Evolutionary conservation across 345 rosid genomes (phyloP).

Genomic region (Raphanus sativus): DNA sequence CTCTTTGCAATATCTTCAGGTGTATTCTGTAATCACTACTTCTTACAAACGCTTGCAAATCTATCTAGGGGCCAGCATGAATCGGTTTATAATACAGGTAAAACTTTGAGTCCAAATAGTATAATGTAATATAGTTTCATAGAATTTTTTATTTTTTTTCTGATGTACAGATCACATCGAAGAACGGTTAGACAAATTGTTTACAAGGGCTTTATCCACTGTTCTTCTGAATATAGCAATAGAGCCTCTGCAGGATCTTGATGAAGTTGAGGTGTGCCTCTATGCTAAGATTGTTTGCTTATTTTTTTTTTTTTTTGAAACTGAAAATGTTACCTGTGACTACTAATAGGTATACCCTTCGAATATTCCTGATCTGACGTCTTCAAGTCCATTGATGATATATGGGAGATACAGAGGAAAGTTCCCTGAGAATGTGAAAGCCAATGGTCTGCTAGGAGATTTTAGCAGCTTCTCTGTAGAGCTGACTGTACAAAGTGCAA

Average conservation of each 20-base stretch:
- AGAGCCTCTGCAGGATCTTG: slow-evolving; percentile 55
- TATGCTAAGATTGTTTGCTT: slow-evolving; percentile 19
- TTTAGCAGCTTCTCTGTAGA: slow-evolving; percentile 49
- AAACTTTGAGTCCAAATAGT: not conserved
- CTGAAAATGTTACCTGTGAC: slow-evolving; percentile 20
- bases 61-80: slow-evolving; percentile 69
- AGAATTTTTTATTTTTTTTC: not conserved
- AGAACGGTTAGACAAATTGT: slow-evolving; percentile 50
- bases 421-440: slow-evolving; percentile 56
- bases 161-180: slow-evolving; percentile 61
- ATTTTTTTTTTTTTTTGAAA: not conserved
- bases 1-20: slow-evolving; percentile 47
- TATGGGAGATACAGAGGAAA: slow-evolving; percentile 69
- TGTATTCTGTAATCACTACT: slow-evolving; percentile 84
- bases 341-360: slow-evolving; percentile 60
- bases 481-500: slow-evolving; percentile 52
- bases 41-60: slow-evolving; percentile 70
- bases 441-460: slow-evolving; percentile 60
- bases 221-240: slow-evolving; percentile 59
- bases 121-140: not conserved
- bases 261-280: slow-evolving; percentile 70
- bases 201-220: slow-evolving; percentile 55
- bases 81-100: slow-evolving; percentile 54
- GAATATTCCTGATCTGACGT: slow-evolving; percentile 63
- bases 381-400: slow-evolving; percentile 51